A percentile compares a stretch with the other conserved stretches of the same genome.
Conservation (phyloP, 352 stramenopile species). For the Phytophthora brassicae region DNA sequence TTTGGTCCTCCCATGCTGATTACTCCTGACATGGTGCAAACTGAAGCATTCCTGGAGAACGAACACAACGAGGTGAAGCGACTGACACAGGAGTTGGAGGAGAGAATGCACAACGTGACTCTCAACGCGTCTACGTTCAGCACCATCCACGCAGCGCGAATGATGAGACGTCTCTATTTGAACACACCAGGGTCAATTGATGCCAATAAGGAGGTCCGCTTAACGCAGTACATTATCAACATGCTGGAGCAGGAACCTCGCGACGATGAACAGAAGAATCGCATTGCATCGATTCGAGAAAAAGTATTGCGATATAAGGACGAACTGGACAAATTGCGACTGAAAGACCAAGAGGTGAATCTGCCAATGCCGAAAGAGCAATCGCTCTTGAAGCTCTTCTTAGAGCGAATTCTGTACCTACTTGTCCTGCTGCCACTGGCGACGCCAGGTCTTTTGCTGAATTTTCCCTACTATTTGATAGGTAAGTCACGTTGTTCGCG, state of each 20-base stretch:
- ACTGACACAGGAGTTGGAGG: conserved; percentile 44
- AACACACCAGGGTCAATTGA: conserved; percentile 65
- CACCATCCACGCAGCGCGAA: conserved; percentile 57
- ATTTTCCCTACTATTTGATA: conserved; percentile 82
- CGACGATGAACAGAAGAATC: conserved; percentile 40
- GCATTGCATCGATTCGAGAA: conserved; percentile 36
- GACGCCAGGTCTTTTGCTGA: conserved; percentile 64
- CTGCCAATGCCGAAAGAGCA: conserved; percentile 46
- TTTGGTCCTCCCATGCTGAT: conserved; percentile 67
- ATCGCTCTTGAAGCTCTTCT: conserved; percentile 61
- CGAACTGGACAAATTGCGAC: conserved; percentile 48
- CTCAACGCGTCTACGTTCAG: conserved; percentile 70
- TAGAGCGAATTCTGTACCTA: conserved; percentile 68
- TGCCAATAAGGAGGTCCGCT: conserved; percentile 68
- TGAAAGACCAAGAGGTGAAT: conserved; percentile 76
- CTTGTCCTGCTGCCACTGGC: conserved; percentile 70
- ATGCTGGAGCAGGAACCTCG: conserved; percentile 54
- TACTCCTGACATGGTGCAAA: conserved; percentile 46
- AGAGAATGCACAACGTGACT: conserved; percentile 42
- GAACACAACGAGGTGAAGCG: conserved; percentile 57
- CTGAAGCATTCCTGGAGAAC: conserved; percentile 37
- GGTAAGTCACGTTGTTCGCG: conserved; percentile 35
- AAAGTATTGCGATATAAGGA: conserved; percentile 71
- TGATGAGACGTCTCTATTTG: conserved; percentile 71
- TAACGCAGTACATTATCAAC: conserved; percentile 80